These are phyloP conservation scores for Chenopodium album DNA, from an alignment of 148 eudicot species.

Conservation along the genomic window DNA sequence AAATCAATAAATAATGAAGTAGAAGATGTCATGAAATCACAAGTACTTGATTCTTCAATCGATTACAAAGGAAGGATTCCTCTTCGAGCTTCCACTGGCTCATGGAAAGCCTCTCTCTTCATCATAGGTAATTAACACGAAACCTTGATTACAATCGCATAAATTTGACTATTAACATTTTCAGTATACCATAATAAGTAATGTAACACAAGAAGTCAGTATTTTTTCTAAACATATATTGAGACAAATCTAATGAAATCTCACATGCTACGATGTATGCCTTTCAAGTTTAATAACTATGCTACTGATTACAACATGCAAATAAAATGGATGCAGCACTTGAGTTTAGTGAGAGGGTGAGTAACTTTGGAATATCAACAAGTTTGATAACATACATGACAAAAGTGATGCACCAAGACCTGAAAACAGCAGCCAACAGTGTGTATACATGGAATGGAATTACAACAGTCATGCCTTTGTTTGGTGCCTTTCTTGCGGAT, in stretches of 20 bases:
- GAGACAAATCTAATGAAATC: no score
- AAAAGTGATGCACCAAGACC: background rate
- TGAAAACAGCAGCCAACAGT: background rate
- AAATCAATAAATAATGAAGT: background rate
- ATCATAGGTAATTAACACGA: background rate
- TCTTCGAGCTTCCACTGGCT: background rate
- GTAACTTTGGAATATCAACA: background rate
- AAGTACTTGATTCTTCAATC: background rate
- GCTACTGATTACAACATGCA: no score
- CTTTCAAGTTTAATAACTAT: no score
- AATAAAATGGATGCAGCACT: background rate
- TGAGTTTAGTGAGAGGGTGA: background rate
- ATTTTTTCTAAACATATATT: no score
- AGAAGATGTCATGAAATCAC: background rate
- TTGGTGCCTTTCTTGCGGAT: background rate
- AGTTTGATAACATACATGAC: background rate
- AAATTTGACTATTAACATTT: background rate
- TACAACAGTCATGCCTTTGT: background rate
- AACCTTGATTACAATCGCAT: no score
- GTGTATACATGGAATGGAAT: background rate
- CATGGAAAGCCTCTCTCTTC: background rate
- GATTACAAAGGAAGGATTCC: background rate
- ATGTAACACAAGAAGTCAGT: no score
- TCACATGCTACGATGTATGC: no score
- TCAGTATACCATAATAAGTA: background rate